A percentile compares a stretch with the other conserved stretches of the same genome.
Conservation (phyloP, 768 basidiomycete genomes). For the Pleurotus platypus region DNA sequence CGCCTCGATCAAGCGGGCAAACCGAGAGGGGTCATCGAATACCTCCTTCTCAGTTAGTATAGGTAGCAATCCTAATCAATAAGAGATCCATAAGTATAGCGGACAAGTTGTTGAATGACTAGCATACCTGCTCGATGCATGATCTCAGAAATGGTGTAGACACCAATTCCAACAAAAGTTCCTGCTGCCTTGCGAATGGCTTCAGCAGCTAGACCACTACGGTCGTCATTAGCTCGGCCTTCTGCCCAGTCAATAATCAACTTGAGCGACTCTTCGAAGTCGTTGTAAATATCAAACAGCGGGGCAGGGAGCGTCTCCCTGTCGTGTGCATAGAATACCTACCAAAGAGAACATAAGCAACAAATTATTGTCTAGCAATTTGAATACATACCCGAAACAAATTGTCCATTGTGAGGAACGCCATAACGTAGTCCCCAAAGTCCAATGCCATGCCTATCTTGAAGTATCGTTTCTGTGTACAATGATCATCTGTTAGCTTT, state of each 20-base stretch:
- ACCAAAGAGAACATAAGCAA: not conserved
- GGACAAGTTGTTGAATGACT: not conserved
- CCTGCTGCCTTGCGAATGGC: constrained; percentile 3
- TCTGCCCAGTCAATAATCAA: constrained; percentile 6
- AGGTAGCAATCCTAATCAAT: constrained; percentile 2
- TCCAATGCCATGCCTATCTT: constrained; percentile 10
- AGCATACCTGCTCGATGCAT: not conserved
- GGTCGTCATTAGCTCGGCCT: not conserved
- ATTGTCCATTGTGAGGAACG: constrained; percentile 8
- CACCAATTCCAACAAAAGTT: constrained; percentile 8
- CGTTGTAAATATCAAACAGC: not conserved
- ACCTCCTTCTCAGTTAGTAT: constrained; percentile 9
- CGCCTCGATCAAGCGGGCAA: constrained; percentile 6
- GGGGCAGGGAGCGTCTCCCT: not conserved
- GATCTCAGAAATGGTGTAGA: constrained; percentile 7
- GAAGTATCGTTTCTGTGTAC: constrained; percentile 4
- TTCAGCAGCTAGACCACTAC: constrained; percentile 2
- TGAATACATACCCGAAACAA: constrained; percentile 6
- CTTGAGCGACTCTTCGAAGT: not conserved
- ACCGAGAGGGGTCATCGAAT: constrained; percentile 8
- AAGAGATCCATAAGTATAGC: not conserved
- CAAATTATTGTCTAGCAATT: not conserved
- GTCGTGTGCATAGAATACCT: not conserved
- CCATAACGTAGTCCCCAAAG: constrained; percentile 8
- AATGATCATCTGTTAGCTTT: too few relatives aligned